Percentiles rank a stretch among this genome's conserved stretches.
Evolutionary conservation across 352 stramenopile genomes (phyloP).

Genomic region (Pythium oligandrum): DNA sequence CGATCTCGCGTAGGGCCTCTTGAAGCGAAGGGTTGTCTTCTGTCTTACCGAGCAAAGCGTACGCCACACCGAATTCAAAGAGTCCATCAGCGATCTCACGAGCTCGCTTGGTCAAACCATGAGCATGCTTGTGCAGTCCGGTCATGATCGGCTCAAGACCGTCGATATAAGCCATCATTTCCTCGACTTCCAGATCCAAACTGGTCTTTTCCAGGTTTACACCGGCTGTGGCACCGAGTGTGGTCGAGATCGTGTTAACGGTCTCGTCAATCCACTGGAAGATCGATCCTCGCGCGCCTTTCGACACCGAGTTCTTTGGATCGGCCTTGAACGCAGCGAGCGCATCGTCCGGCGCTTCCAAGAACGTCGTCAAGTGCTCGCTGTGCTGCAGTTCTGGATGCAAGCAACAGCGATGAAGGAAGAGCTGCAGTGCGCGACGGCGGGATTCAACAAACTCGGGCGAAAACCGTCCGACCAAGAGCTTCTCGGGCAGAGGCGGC

Average conservation of each 20-base stretch:
- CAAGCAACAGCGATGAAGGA: constrained; percentile 69
- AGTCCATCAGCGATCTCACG: constrained; percentile 94
- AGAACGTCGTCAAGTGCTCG: constrained; percentile 78
- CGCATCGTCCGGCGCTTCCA: constrained; percentile 75
- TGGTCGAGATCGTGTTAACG: constrained; percentile 78
- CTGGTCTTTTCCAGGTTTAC: constrained; percentile 78
- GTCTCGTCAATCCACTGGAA: constrained; percentile 90
- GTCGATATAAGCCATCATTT: constrained; percentile 96
- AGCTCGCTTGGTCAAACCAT: constrained; percentile 90
- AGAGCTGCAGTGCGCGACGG: constrained; percentile 73
- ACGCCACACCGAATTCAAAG: constrained; percentile 96
- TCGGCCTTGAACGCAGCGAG: constrained; percentile 62
- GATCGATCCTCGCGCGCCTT: constrained; percentile 47
- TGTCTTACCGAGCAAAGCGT: constrained; percentile 93
- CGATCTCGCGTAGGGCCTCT: constrained; percentile 89
- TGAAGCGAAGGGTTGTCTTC: constrained; percentile 91
- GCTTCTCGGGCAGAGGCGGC: constrained; percentile 94
- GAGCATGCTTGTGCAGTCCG: constrained; percentile 92
- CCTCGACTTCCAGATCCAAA: constrained; percentile 92
- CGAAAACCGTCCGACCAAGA: constrained; percentile 92
- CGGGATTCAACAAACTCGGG: constrained; percentile 89
- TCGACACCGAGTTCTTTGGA: constrained; percentile 44
- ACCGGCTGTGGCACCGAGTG: constrained; percentile 35
- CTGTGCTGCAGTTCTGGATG: constrained; percentile 84
- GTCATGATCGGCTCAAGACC: constrained; percentile 94